phyloP scores from a whole-genome alignment of 2,329 filamentous ascomycete species.

The Fusarium udum region DNA sequence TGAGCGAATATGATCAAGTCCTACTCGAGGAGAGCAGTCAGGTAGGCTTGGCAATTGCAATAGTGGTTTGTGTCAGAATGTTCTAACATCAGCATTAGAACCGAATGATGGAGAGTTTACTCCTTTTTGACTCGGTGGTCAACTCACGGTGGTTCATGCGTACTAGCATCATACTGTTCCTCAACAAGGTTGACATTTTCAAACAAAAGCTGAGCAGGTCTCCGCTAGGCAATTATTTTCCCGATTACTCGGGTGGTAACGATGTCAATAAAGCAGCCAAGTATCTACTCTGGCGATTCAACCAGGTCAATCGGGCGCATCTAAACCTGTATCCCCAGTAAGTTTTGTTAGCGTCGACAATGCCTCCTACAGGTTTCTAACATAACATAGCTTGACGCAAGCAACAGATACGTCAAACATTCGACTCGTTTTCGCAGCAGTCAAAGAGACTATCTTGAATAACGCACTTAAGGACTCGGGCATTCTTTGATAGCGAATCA shows the following conservation, averaged over 20 bases:
- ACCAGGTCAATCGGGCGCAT: slow-evolving; percentile 96
- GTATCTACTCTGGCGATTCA: slow-evolving; percentile 97
- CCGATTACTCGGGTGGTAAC: slow-evolving; percentile 96
- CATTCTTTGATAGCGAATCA: slow-evolving; percentile 72
- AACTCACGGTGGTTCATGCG: slow-evolving; percentile 99
- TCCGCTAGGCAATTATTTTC: slow-evolving; percentile 93
- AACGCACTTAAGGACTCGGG: slow-evolving; percentile 98
- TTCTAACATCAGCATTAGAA: slow-evolving; percentile 69
- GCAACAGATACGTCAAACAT: slow-evolving; percentile 99
- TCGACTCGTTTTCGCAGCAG: slow-evolving; percentile 94
- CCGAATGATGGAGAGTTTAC: slow-evolving; percentile 98
- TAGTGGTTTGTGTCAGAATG: background rate
- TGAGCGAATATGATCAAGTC: slow-evolving; percentile 98
- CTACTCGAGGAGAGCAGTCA: slow-evolving; percentile 96
- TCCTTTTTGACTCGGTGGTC: slow-evolving; percentile 97
- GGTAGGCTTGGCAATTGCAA: slow-evolving; percentile 52
- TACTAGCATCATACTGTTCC: slow-evolving; percentile 97
- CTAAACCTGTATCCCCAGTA: slow-evolving; percentile 98
- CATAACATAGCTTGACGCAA: slow-evolving; percentile 81
- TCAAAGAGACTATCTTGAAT: slow-evolving; percentile 98
- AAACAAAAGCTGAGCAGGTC: slow-evolving; percentile 91
- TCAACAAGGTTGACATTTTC: slow-evolving; percentile 99
- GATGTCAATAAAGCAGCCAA: slow-evolving; percentile 98
- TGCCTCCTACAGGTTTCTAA: slow-evolving; percentile 21
- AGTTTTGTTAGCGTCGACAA: slow-evolving; percentile 47